Conservation (phyloP, 371 early-diverging fungal genomes). For the Funneliformis caledonium region DNA sequence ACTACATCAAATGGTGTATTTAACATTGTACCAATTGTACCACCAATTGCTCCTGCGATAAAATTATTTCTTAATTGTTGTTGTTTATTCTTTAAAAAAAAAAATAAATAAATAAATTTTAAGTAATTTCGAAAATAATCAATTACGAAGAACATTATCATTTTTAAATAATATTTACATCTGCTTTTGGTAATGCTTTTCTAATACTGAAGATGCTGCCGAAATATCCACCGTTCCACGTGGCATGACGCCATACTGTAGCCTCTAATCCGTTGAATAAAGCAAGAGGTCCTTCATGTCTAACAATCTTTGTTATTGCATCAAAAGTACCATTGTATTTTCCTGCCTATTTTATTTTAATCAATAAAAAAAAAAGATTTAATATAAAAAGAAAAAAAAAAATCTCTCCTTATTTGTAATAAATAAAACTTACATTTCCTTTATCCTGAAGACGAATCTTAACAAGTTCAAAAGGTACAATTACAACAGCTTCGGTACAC, state of each 20-base stretch:
- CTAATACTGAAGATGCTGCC: conserved; percentile 86
- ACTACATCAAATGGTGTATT: conserved; percentile 98
- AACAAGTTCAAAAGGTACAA: conserved; percentile 93
- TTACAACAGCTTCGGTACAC: conserved; percentile 89
- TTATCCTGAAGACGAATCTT: conserved; percentile 94
- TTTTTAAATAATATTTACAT: conserved; percentile 50
- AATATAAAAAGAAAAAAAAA: background rate
- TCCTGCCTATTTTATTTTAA: conserved; percentile 54
- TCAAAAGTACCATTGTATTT: conserved; percentile 80
- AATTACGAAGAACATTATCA: background rate
- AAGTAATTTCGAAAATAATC: background rate
- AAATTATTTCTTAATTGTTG: conserved; percentile 86
- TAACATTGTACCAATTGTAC: conserved; percentile 91
- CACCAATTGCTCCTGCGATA: conserved; percentile 93
- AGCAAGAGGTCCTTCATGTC: conserved; percentile 75
- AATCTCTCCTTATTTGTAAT: background rate
- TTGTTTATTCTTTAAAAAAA: conserved; percentile 63
- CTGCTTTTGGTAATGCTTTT: conserved; percentile 79
- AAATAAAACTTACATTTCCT: conserved; percentile 60
- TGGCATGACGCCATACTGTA: conserved; percentile 93
- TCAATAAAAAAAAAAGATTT: background rate
- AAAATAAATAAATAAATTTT: conserved; percentile 9
- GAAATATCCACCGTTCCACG: conserved; percentile 94
- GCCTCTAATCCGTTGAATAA: conserved; percentile 94
- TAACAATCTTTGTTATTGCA: conserved; percentile 73